Evolutionary conservation across 176 grass and related monocot genomes (phyloP), one percentile per base, ranked within the genome.

Genomic region (Eleusine coracana): DNA sequence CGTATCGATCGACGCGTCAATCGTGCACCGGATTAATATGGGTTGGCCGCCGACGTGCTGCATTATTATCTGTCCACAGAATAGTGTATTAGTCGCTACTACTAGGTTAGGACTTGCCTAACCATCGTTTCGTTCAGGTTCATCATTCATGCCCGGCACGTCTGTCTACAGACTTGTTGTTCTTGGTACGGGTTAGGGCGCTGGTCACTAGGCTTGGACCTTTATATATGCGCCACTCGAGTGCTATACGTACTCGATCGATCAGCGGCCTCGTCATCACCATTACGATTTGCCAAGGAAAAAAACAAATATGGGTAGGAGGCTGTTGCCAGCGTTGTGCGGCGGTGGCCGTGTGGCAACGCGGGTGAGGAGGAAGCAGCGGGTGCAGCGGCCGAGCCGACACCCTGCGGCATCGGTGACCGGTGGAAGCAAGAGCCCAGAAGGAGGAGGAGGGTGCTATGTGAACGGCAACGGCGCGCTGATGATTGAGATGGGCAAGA

Each of bases 311-410:
- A 89, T 89, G 82, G 87, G 23, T 6, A 76, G 87, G 82, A 80
- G 82, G 83, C 63, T 92, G 79, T 62, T 92, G 34, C 49, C 74
- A 42, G 83, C 52, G 31, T 20, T 83, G 49, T 86, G 79, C 66
- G 46, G 61, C 38, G 80, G 78, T 55, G 10, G 62, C 13, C 20
- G 58, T 4, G 27, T 68, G 6, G 73, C 82, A 71, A 85, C 86
- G 74, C 52, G 82, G 60, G 86, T 75, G 42, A 72, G 72, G 34
- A 77, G 55, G 72, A 89, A 76, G 82, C 78, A 82, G 38, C 78
- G 78, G 66, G 15, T 59, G 82, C 78, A 82, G 38, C 78, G 78
- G 66, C 10, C 58, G 13, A 8, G 29, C 77, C 69, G 46, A 68
- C 28, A 63, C 70, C 36, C 76, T 8, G n/a, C 56, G 1, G 56